These are phyloP conservation scores for Teunomyces gatunensis DNA, from an alignment of 805 yeast species.

Conservation along the genomic window DNA sequence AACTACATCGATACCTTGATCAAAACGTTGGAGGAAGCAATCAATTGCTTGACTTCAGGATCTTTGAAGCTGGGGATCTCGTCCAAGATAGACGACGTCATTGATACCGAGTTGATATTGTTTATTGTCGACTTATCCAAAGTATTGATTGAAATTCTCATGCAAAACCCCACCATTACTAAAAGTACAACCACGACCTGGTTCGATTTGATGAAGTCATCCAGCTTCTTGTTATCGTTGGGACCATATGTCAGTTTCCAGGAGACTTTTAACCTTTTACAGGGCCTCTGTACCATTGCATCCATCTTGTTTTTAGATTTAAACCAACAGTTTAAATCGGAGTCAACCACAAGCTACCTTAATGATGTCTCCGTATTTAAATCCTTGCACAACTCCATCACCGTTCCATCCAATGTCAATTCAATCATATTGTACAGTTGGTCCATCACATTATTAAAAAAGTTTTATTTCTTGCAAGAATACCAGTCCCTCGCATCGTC, in stretches of 20 bases:
- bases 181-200: constrained; percentile 43
- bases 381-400: constrained; percentile 39
- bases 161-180: constrained; percentile 34
- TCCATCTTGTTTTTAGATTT: constrained; percentile 57
- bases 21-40: constrained; percentile 11
- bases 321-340: constrained; percentile 43
- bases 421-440: constrained; percentile 61
- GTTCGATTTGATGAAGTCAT: constrained; percentile 50
- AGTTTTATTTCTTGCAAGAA: constrained; percentile 45
- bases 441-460: constrained; percentile 59
- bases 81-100: constrained; percentile 18
- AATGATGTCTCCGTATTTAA: constrained; percentile 35
- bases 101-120: constrained; percentile 28
- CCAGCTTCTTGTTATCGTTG: constrained; percentile 23
- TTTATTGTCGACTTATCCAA: constrained; percentile 35
- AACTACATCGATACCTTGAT: constrained; percentile 23
- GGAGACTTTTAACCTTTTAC: constrained; percentile 33
- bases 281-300: constrained; percentile 47
- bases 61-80: constrained; percentile 13
- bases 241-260: constrained; percentile 24
- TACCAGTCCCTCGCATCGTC: constrained; percentile 18
- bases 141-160: constrained; percentile 37
- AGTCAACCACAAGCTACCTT: constrained; percentile 25
- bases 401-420: constrained; percentile 34
- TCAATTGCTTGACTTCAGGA: constrained; percentile 9